These are phyloP conservation scores for Phytophthora quininea DNA, from an alignment of 352 stramenopile genomes.

Conservation along the genomic window DNA sequence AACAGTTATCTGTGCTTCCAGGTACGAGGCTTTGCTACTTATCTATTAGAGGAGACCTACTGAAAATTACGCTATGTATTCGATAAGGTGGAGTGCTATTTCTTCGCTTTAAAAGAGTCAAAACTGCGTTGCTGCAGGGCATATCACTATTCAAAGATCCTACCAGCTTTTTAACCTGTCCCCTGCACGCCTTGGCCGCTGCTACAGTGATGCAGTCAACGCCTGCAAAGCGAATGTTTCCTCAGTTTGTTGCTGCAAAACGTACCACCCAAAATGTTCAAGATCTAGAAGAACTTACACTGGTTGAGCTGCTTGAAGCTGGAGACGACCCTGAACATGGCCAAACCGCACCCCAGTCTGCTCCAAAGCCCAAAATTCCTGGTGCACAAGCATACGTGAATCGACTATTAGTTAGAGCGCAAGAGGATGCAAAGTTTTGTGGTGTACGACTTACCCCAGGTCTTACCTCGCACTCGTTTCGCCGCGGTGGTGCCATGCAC, in stretches of 20 bases:
- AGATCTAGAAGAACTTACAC: constrained; percentile 6
- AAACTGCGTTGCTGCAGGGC: constrained; percentile 18
- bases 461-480: constrained; percentile 14
- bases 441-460: background rate
- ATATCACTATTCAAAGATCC: constrained; percentile 24
- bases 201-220: constrained; percentile 9
- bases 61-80: background rate
- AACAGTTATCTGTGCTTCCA: constrained; percentile 21
- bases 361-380: background rate
- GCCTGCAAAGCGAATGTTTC: constrained; percentile 9
- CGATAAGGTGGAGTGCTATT: constrained; percentile 16
- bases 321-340: background rate
- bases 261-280: background rate
- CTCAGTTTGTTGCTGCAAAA: constrained; percentile 10
- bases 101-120: constrained; percentile 17
- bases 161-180: constrained; percentile 12
- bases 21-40: background rate
- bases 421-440: background rate
- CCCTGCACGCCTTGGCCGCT: constrained; percentile 16
- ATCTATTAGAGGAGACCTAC: no score
- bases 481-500: constrained; percentile 9
- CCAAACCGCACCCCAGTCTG: background rate
- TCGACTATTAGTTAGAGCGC: constrained; percentile 2
- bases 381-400: constrained; percentile 1
- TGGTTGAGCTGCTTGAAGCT: constrained; percentile 19